A percentile compares a stretch with the other conserved stretches of the same genome.
Evolutionary conservation across 495 filamentous ascomycete species (phyloP).

Genomic region (Lichina pygmaea): DNA sequence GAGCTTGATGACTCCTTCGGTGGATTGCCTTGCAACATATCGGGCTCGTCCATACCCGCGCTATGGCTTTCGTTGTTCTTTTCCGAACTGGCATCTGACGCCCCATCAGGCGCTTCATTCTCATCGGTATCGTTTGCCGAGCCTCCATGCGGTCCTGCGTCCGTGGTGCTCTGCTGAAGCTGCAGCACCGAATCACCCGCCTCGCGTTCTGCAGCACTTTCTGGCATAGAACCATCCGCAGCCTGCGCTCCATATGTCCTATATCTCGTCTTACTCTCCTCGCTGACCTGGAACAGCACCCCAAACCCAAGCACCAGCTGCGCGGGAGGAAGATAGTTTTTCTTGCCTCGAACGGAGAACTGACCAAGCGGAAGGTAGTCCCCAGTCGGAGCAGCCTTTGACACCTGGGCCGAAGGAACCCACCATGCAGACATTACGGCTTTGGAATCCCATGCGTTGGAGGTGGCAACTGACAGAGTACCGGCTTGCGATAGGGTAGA

Average conservation of each 20-base stretch:
- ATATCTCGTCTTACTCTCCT: conserved; percentile 62
- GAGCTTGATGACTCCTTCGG: background rate
- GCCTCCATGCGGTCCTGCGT: background rate
- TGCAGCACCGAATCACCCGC: background rate
- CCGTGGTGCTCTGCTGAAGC: background rate
- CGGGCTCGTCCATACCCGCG: background rate
- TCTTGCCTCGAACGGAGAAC: conserved; percentile 60
- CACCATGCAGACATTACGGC: conserved; percentile 88
- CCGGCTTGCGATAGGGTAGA: conserved; percentile 81
- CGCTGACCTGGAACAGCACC: conserved; percentile 67
- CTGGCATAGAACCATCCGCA: background rate
- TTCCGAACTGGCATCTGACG: conserved; percentile 2
- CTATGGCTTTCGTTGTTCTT: conserved; percentile 6
- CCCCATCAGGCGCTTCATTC: conserved; percentile 14
- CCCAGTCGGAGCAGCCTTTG: conserved; percentile 52
- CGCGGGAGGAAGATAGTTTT: conserved; percentile 73
- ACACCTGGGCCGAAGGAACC: conserved; percentile 67
- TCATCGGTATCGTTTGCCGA: conserved; percentile 9
- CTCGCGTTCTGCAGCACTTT: background rate
- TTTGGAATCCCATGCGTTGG: conserved; percentile 83
- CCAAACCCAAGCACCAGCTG: conserved; percentile 70
- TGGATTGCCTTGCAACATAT: background rate
- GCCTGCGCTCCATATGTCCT: conserved; percentile 41
- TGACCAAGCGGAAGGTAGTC: conserved; percentile 50
- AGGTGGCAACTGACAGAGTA: conserved; percentile 53